Evolutionary conservation across 305 asterid genomes (phyloP).

Genomic region (Plantago coronopus): DNA sequence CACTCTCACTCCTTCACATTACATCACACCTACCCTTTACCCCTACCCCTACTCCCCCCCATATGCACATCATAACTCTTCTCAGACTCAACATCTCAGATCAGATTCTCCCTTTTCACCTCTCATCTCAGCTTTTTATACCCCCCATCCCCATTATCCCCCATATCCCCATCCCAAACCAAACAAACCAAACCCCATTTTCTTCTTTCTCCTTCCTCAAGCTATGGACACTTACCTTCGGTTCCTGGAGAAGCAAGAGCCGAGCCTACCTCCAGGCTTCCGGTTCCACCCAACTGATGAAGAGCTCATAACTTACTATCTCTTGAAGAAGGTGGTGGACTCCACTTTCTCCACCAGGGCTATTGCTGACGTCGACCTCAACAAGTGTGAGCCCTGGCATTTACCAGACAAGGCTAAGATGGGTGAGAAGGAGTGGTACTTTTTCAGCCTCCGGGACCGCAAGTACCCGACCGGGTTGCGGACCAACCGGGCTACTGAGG

Average conservation of each 20-base stretch:
- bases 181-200: neutral
- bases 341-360: conserved; percentile 58
- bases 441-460: conserved; percentile 79
- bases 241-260: conserved; percentile 39
- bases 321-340: conserved; percentile 78
- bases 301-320: conserved; percentile 83
- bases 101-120: neutral
- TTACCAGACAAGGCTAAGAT: conserved; percentile 81
- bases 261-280: conserved; percentile 74
- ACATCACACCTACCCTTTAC: conserved; percentile 31
- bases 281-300: conserved; percentile 94
- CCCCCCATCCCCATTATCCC: too few species aligned
- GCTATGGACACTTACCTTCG: conserved; percentile 38
- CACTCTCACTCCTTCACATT: neutral
- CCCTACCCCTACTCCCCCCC: conserved; percentile 16
- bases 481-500: conserved; percentile 90
- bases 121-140: neutral
- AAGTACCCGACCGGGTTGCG: conserved; percentile 95
- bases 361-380: conserved; percentile 87
- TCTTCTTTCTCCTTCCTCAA: neutral
- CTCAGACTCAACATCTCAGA: conserved; percentile 30
- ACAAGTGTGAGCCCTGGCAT: conserved; percentile 97
- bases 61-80: conserved; percentile 40
- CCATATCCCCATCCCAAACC: neutral
- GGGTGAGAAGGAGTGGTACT: conserved; percentile 99